Evolutionary conservation across 1,284 basidiomycete species (phyloP).

Genomic region (Marasmius fiardii): DNA sequence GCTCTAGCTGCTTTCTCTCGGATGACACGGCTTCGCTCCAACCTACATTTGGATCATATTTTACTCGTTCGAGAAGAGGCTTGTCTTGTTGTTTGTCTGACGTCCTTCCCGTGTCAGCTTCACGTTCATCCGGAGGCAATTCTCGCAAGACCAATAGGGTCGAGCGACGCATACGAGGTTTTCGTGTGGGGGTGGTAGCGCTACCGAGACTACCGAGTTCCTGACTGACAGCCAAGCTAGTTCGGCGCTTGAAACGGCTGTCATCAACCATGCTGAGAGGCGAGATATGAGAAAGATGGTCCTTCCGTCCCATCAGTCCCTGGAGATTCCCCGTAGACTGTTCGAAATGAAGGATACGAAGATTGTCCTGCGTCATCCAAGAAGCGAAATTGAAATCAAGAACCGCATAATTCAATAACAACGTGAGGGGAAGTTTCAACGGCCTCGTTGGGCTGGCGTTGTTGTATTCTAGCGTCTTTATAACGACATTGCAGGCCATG

Average conservation of each 20-base stretch:
- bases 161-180: conserved; percentile 17
- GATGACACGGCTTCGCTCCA: conserved; percentile 31
- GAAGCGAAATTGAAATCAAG: conserved; percentile 97
- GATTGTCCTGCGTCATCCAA: conserved; percentile 92
- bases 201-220: no score
- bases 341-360: conserved; percentile 79
- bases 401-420: conserved; percentile 80
- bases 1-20: conserved; percentile 45
- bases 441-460: conserved; percentile 35
- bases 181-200: no score
- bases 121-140: conserved; percentile 37
- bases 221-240: no score
- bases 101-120: conserved; percentile 42
- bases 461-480: conserved; percentile 78
- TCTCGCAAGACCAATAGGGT: conserved; percentile 20
- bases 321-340: conserved; percentile 74
- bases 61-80: conserved; percentile 59
- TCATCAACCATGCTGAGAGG: conserved; percentile 88
- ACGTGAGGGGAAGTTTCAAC: conserved; percentile 61
- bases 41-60: conserved; percentile 36
- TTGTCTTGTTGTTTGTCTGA: conserved; percentile 50
- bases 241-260: conserved; percentile 42
- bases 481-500: conserved; percentile 78
- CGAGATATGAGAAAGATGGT: conserved; percentile 83
- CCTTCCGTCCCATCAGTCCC: conserved; percentile 75